A percentile compares a stretch with the other conserved stretches of the same genome.
Evolutionary conservation across 139 green algal species (phyloP).

Genomic region (Micractinium sp.): DNA sequence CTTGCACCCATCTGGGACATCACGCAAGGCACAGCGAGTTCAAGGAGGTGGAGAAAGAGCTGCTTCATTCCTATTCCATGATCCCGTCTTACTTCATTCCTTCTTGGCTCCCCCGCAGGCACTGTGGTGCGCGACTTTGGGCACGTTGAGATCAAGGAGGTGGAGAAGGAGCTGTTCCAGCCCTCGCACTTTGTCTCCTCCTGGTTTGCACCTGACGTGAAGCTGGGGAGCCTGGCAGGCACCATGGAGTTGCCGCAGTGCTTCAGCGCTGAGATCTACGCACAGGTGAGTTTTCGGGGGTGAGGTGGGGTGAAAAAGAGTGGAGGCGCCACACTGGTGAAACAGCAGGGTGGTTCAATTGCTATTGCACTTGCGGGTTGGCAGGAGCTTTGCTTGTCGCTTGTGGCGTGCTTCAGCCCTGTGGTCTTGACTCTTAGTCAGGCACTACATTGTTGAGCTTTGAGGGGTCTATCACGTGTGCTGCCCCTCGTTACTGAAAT

Average conservation of each 20-base stretch:
- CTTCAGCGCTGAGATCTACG: slow-evolving; percentile 88
- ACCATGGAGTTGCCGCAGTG: slow-evolving; percentile 76
- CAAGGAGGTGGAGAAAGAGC: slow-evolving; percentile 49
- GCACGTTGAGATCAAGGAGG: slow-evolving; percentile 21
- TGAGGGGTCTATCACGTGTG: too few relatives aligned
- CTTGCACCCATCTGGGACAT: too few relatives aligned
- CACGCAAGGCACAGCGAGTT: not conserved
- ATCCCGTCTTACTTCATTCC: not conserved
- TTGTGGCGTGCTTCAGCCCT: not conserved
- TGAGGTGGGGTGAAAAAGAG: too few relatives aligned
- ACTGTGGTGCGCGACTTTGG: slow-evolving; percentile 47
- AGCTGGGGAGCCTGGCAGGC: slow-evolving; percentile 62
- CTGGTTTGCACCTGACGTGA: slow-evolving; percentile 85
- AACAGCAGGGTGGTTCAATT: not conserved
- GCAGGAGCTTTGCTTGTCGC: too few relatives aligned
- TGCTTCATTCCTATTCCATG: slow-evolving; percentile 65
- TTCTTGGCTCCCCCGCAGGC: not conserved
- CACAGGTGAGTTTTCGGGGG: slow-evolving; percentile 5
- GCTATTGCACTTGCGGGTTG: not conserved
- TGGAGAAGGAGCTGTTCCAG: slow-evolving; percentile 74
- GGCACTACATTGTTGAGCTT: too few relatives aligned
- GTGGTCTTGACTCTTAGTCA: not conserved
- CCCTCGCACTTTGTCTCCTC: slow-evolving; percentile 56
- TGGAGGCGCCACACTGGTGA: not conserved
- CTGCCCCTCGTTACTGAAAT: too few relatives aligned